phyloP scores from a whole-genome alignment of 1,284 basidiomycete species.

The Cryptococcus sp. region DNA sequence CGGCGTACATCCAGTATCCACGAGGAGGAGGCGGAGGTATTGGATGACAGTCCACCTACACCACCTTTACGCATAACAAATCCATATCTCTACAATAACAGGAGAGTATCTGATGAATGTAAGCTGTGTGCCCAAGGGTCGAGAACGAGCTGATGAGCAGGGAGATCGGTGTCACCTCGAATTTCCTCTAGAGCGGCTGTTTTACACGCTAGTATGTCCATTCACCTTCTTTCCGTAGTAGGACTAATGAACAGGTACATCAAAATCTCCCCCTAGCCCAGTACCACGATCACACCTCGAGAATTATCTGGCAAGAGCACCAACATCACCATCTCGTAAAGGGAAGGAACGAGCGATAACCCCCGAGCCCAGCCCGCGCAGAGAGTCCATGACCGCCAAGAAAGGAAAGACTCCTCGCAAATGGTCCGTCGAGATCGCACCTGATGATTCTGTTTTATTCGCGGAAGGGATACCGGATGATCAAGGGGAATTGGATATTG shows the following conservation, averaged over 20 bases:
- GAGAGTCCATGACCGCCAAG: too few relatives aligned
- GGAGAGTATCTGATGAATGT: conserved; percentile 11
- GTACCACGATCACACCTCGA: conserved; percentile 18
- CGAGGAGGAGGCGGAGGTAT: conserved; percentile 1
- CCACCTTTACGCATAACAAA: conserved; percentile 37
- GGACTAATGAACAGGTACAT: conserved; percentile 10
- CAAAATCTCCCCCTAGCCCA: conserved; percentile 10
- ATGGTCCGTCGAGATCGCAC: conserved; percentile 23
- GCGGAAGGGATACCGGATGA: conserved; percentile 19
- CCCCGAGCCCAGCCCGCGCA: too few relatives aligned
- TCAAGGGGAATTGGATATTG: conserved; percentile 27
- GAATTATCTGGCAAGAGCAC: conserved; percentile 22
- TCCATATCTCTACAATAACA: conserved; percentile 22
- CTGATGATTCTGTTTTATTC: conserved; percentile 28
- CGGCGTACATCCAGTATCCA: not conserved
- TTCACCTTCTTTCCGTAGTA: too few relatives aligned
- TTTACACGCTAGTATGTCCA: conserved; percentile 16
- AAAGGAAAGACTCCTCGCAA: conserved; percentile 16
- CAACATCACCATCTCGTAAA: conserved; percentile 22
- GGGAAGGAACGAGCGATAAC: conserved; percentile 32
- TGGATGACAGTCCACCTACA: conserved; percentile 29
- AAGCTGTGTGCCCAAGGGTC: conserved; percentile 3
- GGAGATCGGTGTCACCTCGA: conserved; percentile 1
- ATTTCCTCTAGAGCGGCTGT: conserved; percentile 26
- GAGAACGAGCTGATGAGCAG: not conserved